Evolutionary conservation across 2,329 filamentous ascomycete genomes (phyloP), one percentile per base, ranked within the genome.

Genomic region (Colletotrichum phormii): DNA sequence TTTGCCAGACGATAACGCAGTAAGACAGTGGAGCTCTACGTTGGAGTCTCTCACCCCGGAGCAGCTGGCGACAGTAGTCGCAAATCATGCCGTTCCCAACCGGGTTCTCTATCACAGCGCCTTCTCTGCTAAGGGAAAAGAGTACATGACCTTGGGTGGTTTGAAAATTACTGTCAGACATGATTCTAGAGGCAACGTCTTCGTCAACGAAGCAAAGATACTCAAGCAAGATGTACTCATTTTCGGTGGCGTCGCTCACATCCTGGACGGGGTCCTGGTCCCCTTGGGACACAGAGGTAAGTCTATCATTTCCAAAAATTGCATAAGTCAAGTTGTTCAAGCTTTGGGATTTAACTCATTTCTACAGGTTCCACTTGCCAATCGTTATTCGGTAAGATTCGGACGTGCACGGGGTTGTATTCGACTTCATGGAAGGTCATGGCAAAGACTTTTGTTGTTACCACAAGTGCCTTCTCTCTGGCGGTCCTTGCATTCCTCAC

Each of bases 191-290:
- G 64, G 22, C n/a, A 9, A 57, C 0, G 13, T 67, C 12, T 67
- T 67, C 4, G 42, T 67, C 29, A 61, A 67, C 1, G 13, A 53
- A 9, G 64, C 55, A 8, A 29, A 12, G n/a, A 22, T 67, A 0
- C 12, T 67, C n/a, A 61, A 29, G 9, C 12, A 67, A 9, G 64
- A 67, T 3, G 64, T 67, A 4, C 55, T 67, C 15, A 24, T 67
- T 11, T 67, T 51, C n/a, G 64, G 64, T 1, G 64, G 64, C 5
- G 55, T 24, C 26, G 29, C 42, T 6, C 64, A 67, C 42, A 46
- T 67, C 9, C 15, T 67, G 13, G 55, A 61, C 35, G 31, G 18
- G 2, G n/a, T 58, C 7, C 12, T 58, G 31, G n/a, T 24, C 15
- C n/a, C 55, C 13, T 24, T 4, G 37, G 13, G 37, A 15, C 37